These are phyloP conservation scores for Exobasidium rhododendri DNA, from an alignment of 1,284 basidiomycete species.

Conservation along the genomic window DNA sequence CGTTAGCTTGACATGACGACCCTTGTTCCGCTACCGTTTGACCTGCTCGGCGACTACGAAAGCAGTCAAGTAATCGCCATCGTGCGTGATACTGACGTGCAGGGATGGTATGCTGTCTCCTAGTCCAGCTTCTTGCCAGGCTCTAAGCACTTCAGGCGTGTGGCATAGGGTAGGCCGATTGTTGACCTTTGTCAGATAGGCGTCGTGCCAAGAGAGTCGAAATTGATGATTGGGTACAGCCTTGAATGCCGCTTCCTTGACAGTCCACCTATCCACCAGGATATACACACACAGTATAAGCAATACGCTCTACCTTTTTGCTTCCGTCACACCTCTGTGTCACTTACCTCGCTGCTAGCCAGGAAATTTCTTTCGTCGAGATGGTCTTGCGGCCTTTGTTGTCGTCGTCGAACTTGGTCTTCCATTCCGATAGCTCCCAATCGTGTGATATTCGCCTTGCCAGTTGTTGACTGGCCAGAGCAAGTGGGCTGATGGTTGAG, in stretches of 20 bases:
- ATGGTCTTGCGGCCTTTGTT: background rate
- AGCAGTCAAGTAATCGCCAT: conserved; percentile 76
- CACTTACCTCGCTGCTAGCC: background rate
- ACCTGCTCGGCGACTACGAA: conserved; percentile 66
- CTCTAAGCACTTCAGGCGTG: background rate
- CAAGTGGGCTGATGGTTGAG: background rate
- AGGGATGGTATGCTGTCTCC: conserved; percentile 40
- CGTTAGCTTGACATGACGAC: background rate
- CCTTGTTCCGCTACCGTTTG: too few relatives aligned
- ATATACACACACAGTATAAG: conserved; percentile 18
- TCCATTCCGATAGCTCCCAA: conserved; percentile 12
- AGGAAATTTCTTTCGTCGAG: background rate
- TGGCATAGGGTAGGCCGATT: background rate
- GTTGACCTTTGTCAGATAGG: background rate
- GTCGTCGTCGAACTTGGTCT: background rate
- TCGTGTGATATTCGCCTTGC: conserved; percentile 27
- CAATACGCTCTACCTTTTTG: background rate
- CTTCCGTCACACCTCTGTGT: background rate
- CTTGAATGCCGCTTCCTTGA: conserved; percentile 88
- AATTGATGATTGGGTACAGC: conserved; percentile 62
- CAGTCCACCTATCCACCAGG: conserved; percentile 47
- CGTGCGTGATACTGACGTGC: conserved; percentile 75
- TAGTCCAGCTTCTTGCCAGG: background rate
- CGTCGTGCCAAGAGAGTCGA: conserved; percentile 11
- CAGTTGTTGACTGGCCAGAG: conserved; percentile 15